Base-by-base conservation (phyloP, 1,139 yeast genomes). In the Nakaseomyces glabratus region DNA sequence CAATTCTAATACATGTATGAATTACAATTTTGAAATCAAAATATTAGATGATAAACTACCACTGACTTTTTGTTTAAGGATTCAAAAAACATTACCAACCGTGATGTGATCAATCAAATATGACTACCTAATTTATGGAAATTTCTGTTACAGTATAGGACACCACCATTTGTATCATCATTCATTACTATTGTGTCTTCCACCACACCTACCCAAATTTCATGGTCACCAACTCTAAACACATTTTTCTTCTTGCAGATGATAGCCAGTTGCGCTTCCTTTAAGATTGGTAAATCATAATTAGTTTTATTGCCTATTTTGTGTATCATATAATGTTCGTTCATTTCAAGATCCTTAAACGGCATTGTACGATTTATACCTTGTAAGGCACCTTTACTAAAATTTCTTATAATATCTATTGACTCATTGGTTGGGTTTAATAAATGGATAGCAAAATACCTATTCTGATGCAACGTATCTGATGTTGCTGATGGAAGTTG, bases 401-500 rank as follows among this genome's bases (percentile, higher is more conserved):
- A 81, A 10, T 64, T 58, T 38, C 76, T 63, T 1, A 80, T 79
- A 34, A 80, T 49, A 6, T 60, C 54, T 1, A 74, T 76, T 1
- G 82, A 65, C 12, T 60, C 58, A 0, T 52, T 39, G 0, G 69
- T 63, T 0, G 93, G 86, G 4, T 75, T 73, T 46, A 86, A 60
- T 20, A 84, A 56, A 57, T 86, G 95, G n/a, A 86, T 61, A 1
- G 93, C 94, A 48, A 84, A 68, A 35, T 58, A 55, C 25, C 65
- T 62, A 38, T 68, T 59, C 7, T 65, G 60, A 48, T 81, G 86
- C 31, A 86, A 60, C 14, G 73, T 65, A 10, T 63, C 62, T 0
- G 93, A 76, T 0, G 95, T 85, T 33, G 77, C 69, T 5, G 94
- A 81, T 0, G 95, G 95, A 18, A 77, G 61, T 58, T 82, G 93